These are phyloP conservation scores for Xylaria castorea DNA, from an alignment of 495 filamentous ascomycete genomes.

Conservation along the genomic window DNA sequence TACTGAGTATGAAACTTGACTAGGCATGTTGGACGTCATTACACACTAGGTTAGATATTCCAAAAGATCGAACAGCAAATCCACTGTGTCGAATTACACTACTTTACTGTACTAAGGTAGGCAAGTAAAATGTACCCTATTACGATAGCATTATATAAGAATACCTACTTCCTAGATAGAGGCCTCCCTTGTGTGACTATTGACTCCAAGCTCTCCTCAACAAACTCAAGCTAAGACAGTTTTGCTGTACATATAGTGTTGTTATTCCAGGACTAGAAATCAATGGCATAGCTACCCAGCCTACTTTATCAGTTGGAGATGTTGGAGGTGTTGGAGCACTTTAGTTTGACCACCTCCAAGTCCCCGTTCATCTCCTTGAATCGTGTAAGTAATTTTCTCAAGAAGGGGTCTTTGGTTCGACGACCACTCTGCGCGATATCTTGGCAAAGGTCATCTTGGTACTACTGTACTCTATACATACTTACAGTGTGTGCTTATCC, in stretches of 20 bases:
- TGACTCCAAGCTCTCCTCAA: not conserved
- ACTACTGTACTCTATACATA: not conserved
- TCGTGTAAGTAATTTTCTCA: not conserved
- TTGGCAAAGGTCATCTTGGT: not conserved
- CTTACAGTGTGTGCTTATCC: not conserved
- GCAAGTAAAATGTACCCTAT: too few relatives aligned
- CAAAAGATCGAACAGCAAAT: not conserved
- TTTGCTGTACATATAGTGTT: not conserved
- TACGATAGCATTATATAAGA: too few relatives aligned
- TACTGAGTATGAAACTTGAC: not conserved
- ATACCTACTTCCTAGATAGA: too few relatives aligned
- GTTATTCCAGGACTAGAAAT: not conserved
- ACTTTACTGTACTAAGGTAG: too few relatives aligned
- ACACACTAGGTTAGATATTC: not conserved
- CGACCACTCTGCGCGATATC: conserved; percentile 3
- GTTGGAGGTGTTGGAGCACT: not conserved
- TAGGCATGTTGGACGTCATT: not conserved
- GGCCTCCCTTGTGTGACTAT: not conserved
- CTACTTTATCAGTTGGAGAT: conserved; percentile 6
- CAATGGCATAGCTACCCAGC: not conserved
- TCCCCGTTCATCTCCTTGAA: not conserved
- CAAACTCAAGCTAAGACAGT: not conserved
- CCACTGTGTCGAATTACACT: not conserved
- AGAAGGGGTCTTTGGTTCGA: not conserved
- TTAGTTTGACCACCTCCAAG: not conserved